phyloP scores from a whole-genome alignment of 805 yeast genomes.

The Blastobotrys peoriensis region DNA sequence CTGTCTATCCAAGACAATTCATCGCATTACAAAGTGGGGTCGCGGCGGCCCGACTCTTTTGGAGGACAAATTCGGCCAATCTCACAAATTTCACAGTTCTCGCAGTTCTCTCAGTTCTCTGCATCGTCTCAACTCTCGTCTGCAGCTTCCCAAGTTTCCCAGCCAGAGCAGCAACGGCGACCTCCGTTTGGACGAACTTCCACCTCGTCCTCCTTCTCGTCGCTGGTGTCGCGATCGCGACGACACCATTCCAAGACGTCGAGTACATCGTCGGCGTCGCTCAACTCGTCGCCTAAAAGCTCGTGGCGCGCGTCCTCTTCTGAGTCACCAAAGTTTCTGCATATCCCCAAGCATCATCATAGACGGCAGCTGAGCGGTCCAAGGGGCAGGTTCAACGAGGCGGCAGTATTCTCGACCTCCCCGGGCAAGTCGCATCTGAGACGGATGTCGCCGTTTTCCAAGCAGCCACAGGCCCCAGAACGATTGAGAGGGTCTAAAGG shows the following conservation, averaged over 20 bases:
- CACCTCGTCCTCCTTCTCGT: conserved; percentile 26
- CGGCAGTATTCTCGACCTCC: conserved; percentile 14
- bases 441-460: conserved; percentile 14
- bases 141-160: conserved; percentile 19
- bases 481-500: conserved; percentile 4
- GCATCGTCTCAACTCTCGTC: conserved; percentile 31
- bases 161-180: conserved; percentile 11
- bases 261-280: conserved; percentile 24
- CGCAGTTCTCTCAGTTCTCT: conserved; percentile 44
- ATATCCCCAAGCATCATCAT: conserved; percentile 3
- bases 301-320: conserved; percentile 10
- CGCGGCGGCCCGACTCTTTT: neutral
- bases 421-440: conserved; percentile 4
- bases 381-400: conserved; percentile 17
- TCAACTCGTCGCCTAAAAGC: conserved; percentile 16
- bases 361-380: conserved; percentile 4
- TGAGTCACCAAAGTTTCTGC: conserved; percentile 7
- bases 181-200: conserved; percentile 19
- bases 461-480: conserved; percentile 1
- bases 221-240: conserved; percentile 17
- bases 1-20: neutral
- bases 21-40: neutral
- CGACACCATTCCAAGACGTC: conserved; percentile 21
- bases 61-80: conserved; percentile 36
- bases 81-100: conserved; percentile 47